A percentile compares a stretch with the other conserved stretches of the same genome.
phyloP scores from a whole-genome alignment of 2,329 filamentous ascomycete genomes.

The Alternaria sp. region DNA sequence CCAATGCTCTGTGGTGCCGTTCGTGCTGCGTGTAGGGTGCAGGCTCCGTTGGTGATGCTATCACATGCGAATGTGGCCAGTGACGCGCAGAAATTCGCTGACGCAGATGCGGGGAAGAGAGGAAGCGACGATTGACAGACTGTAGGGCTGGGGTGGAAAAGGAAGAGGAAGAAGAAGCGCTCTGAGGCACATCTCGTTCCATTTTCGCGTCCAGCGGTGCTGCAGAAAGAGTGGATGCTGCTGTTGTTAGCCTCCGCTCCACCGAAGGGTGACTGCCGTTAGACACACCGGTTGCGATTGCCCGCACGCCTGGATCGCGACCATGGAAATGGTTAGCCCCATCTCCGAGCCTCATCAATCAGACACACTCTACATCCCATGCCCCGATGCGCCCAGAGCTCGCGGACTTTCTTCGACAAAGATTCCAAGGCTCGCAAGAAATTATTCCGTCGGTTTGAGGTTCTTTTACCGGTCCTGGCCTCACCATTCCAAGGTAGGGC shows the following conservation, averaged over 20 bases:
- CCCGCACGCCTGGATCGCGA: conserved; percentile 11
- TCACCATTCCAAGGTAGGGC: not conserved
- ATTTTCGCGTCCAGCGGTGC: conserved; percentile 22
- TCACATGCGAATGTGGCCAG: conserved; percentile 37
- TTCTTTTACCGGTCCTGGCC: not conserved
- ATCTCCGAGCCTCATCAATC: conserved; percentile 6
- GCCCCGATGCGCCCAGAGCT: not conserved
- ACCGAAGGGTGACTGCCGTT: conserved; percentile 20
- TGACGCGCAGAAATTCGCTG: conserved; percentile 19
- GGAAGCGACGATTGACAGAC: not conserved
- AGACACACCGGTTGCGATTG: conserved; percentile 12
- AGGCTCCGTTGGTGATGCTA: conserved; percentile 23
- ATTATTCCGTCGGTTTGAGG: not conserved
- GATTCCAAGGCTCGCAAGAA: not conserved
- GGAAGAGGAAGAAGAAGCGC: conserved; percentile 5
- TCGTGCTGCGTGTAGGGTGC: conserved; percentile 8
- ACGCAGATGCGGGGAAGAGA: conserved; percentile 15
- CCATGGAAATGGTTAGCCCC: conserved; percentile 10
- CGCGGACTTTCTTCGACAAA: not conserved
- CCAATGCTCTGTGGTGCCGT: not conserved
- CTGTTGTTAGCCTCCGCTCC: conserved; percentile 22
- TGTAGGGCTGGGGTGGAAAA: not conserved
- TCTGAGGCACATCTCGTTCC: conserved; percentile 11
- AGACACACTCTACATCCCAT: not conserved
- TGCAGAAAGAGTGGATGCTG: conserved; percentile 26